Evolutionary conservation across 2,329 filamentous ascomycete genomes (phyloP), one percentile per base, ranked within the genome.

Genomic region (Aspergillus fischeri): DNA sequence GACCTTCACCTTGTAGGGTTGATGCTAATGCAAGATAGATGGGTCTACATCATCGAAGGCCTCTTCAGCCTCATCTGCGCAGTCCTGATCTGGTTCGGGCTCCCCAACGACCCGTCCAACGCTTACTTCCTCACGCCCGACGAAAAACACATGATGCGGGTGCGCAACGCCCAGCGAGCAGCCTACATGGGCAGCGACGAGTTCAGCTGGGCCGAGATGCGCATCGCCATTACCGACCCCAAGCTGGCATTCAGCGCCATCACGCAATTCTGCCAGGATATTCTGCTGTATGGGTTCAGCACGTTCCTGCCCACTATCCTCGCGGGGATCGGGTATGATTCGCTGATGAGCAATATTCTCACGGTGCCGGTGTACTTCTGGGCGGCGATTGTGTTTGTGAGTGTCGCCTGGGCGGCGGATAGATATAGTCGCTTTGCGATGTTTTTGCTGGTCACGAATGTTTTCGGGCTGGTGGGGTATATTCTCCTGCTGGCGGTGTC

Each of bases 281-380:
- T 81, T 27, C 68, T 81, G 47, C 72, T 82, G 0, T 84, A 83
- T 63, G 82, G 81, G n/a, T 84, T 85, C 67, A 80, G 77, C 60
- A 84, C 81, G 9, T 85, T 85, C 65, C 70, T 84, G 3, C 83
- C 83, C 2, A 78, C 78, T 1, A 85, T 86, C 60, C 73, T 85
- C 50, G 73, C 76, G 45, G 75, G 73, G 32, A 78, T 84, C 67
- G 81, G 81, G 2, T 84, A 82, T 63, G 68, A 73, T 41, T 75
- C 74, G n/a, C 70, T 83, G 21, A 72, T 80, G 61, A 77, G 79
- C 10, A 81, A 85, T 55, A 78, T 81, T 38, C 70, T 85, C 35
- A 84, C 81, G 3, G 80, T 85, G 1, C 83, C 83, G 0, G 80
- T 84, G n/a, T 85, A 82, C 61, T 66, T 82, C 14, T 77, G 78